Percentiles rank a stretch among this genome's conserved stretches.
These are phyloP conservation scores for Coleophoma crateriformis DNA, from an alignment of 2,329 filamentous ascomycete species.

Conservation along the genomic window DNA sequence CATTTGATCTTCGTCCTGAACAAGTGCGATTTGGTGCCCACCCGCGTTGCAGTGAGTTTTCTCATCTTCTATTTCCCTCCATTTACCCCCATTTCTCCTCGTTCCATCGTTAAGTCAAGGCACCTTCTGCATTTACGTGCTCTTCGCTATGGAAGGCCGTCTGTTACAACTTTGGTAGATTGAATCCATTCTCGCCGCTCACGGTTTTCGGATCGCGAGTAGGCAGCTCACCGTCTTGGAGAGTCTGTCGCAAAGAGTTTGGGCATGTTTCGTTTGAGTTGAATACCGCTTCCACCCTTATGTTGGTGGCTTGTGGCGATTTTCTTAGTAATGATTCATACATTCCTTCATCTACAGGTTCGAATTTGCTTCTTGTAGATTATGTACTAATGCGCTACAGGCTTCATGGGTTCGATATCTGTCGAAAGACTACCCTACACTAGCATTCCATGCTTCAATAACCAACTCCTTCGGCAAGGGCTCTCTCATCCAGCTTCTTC, in stretches of 20 bases:
- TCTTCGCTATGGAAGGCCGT: constrained; percentile 67
- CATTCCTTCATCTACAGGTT: constrained; percentile 37
- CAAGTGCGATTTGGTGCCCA: constrained; percentile 90
- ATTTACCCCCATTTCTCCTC: constrained; percentile 6
- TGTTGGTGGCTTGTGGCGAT: constrained; percentile 61
- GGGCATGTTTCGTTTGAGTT: constrained; percentile 95
- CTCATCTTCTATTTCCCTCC: constrained; percentile 5
- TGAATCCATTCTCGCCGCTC: constrained; percentile 62
- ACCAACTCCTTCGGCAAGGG: constrained; percentile 97
- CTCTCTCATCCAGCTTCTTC: constrained; percentile 82
- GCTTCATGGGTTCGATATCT: constrained; percentile 87
- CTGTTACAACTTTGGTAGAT: constrained; percentile 99
- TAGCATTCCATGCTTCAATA: constrained; percentile 91
- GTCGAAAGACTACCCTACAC: constrained; percentile 86
- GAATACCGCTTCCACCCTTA: constrained; percentile 69
- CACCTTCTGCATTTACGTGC: constrained; percentile 57
- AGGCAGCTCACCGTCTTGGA: constrained; percentile 86
- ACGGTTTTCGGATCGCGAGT: constrained; percentile 59
- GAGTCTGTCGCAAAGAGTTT: constrained; percentile 58
- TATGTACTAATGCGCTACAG: constrained; percentile 42
- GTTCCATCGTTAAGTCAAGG: constrained; percentile 79
- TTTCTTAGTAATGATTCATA: constrained; percentile 99
- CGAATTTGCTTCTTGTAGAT: constrained; percentile 14
- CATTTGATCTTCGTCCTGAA: constrained; percentile 87
- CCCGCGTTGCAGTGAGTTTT: constrained; percentile 84